Base-by-base conservation (phyloP, 179 eudicot genomes). In the Actinidia arguta region DNA sequence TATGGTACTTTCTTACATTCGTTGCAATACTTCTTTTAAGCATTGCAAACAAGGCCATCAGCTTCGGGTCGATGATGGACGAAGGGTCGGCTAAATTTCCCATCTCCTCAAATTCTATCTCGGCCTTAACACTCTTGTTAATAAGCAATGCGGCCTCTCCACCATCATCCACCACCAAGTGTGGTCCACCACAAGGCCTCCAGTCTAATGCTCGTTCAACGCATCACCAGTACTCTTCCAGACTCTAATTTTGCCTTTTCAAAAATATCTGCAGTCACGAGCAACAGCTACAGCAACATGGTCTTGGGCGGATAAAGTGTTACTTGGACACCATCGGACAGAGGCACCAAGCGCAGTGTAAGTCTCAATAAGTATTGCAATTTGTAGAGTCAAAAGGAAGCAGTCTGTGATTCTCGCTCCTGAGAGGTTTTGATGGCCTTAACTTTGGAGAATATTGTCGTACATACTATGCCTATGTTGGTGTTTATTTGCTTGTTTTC, bases 181-280 rank as follows among this genome's bases (percentile, higher is more conserved):
- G 90, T 5, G 93, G 93, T 13, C 93, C 93, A 50, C 90, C 92
- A 48, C 78, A 86, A 0, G 89, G 75, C 14, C 93, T 92, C 93
- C 93, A 91, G 84, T 91, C 93, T 25, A 91, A 86, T 8, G 93
- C 93, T 59, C 92, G 80, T 83, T 89, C 92, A 3, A 92, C 87
- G 83, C 93, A 91, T 92, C 93, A 91, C 93, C 93, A 91, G 87
- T 89, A 89, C 85, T 91, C 93, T 58, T 91, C 90, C 59, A 91
- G 90, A 62, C 92, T 91, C 86, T 91, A 90, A n/a, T n/a, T n/a
- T n/a, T n/a, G 14, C 93, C 93, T 88, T 91, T 91, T 92, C 93
- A 91, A 91, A 91, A 17, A 91, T 92, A 1, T 92, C 87, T 1
- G 93, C 93, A 20, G 87, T 91, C 93, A 82, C 93, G 82, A 59